Conservation (phyloP, 768 basidiomycete species). For the Boletus insuetus region DNA sequence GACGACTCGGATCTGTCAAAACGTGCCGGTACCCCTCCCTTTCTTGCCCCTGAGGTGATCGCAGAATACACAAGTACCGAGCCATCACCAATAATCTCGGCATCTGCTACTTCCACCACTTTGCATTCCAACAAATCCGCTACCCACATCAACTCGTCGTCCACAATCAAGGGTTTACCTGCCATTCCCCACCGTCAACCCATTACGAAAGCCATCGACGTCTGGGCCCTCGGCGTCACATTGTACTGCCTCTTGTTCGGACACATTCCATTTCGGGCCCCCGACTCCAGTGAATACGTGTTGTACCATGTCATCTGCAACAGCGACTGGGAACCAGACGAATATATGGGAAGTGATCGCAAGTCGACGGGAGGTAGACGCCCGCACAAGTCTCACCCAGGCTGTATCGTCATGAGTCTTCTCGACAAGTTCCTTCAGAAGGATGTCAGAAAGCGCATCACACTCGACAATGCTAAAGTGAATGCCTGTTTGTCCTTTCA, state of each 20-base stretch:
- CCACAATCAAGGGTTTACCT: conserved; percentile 28
- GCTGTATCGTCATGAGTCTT: conserved; percentile 62
- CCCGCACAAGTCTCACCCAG: conserved; percentile 47
- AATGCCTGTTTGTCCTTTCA: conserved; percentile 10
- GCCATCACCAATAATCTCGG: conserved; percentile 32
- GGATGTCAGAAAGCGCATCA: conserved; percentile 69
- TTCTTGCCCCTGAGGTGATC: conserved; percentile 94
- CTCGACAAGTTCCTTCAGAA: conserved; percentile 81
- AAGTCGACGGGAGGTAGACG: conserved; percentile 63
- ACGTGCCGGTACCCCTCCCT: conserved; percentile 92
- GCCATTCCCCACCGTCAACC: conserved; percentile 38
- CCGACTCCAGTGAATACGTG: conserved; percentile 61
- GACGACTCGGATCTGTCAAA: conserved; percentile 87
- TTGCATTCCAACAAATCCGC: conserved; percentile 29
- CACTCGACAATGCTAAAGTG: conserved; percentile 82
- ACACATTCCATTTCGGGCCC: conserved; percentile 68
- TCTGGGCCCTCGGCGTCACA: conserved; percentile 98
- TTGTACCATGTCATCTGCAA: conserved; percentile 80
- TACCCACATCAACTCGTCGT: conserved; percentile 30
- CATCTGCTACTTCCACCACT: conserved; percentile 31
- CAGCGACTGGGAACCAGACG: conserved; percentile 66
- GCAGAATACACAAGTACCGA: conserved; percentile 52
- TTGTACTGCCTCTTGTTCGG: conserved; percentile 94
- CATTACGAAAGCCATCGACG: conserved; percentile 91
- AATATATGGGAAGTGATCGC: conserved; percentile 68